phyloP scores from a whole-genome alignment of 306 rosid genomes.

The Castanea mollissima region DNA sequence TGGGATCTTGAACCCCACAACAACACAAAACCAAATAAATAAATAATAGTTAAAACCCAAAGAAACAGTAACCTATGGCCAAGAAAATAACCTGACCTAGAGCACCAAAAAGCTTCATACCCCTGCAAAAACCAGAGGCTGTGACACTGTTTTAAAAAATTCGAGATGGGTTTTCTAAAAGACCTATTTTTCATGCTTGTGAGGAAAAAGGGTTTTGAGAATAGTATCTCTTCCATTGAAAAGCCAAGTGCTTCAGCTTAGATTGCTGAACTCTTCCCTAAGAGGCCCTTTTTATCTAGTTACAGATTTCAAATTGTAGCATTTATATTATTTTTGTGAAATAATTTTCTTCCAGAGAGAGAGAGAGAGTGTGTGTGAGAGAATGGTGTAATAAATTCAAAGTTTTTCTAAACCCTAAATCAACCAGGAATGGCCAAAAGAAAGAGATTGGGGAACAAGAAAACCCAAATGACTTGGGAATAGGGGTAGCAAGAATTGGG shows the following conservation, averaged over 20 bases:
- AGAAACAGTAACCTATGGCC: not conserved
- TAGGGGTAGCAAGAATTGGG: not conserved
- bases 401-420: no score
- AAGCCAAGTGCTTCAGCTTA: slow-evolving; percentile 33
- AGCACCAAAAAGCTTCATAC: slow-evolving; percentile 57
- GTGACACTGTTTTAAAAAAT: slow-evolving; percentile 12
- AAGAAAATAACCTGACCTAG: slow-evolving; percentile 50
- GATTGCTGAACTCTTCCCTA: slow-evolving; percentile 48
- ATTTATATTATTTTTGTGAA: not conserved
- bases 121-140: slow-evolving; percentile 27
- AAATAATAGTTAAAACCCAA: not conserved
- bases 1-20: no score
- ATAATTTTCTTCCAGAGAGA: no score
- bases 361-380: not conserved
- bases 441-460: not conserved
- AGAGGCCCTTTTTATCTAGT: slow-evolving; percentile 38
- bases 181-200: slow-evolving; percentile 16
- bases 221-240: slow-evolving; percentile 34
- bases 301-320: not conserved
- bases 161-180: slow-evolving; percentile 16
- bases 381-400: not conserved
- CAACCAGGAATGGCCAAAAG: no score
- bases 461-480: not conserved
- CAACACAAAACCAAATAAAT: not conserved
- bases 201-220: slow-evolving; percentile 26